Base-by-base conservation (phyloP, 2,329 filamentous ascomycete species). In the Ophioceras dolichostomum region DNA sequence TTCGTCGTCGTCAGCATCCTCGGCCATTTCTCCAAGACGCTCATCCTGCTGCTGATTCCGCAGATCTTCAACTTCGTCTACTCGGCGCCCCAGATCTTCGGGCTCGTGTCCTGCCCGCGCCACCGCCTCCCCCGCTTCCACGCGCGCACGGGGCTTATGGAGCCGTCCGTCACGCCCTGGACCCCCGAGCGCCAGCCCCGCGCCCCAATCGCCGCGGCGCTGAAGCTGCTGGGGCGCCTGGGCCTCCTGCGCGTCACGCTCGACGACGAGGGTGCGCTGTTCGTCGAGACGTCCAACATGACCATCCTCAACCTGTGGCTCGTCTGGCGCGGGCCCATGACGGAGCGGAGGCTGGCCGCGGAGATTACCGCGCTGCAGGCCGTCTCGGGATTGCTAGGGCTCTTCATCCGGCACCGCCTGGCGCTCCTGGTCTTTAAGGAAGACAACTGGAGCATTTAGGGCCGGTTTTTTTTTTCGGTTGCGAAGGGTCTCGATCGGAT, bases 11-110 rank as follows among this genome's bases (percentile, higher is more conserved):
- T 96, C 46, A 87, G 86, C 45, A 96, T 98, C 52, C 71, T 95
- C 37, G 91, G 91, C 18, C 91, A 98, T 64, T 98, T 98, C 64
- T 93, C 84, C 65, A 98, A 98, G 64, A 98, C 91, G 1, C 71
- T 98, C 32, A 73, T 94, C 39, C 73, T 98, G 36, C 70, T 98
- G 8, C 81, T 98, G 47, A 70, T 94, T 28, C 91, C 91, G 12
- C 91, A 98, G 62, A 83, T 93, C 49, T 87, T 93, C 72, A 98
- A 98, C 65, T 96, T 96, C 55, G 54, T 89, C 46, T 98, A 96
- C 65, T 95, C 88, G 28, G 76, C 74, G 1, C 91, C 91, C 5
- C 91, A 98, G 56, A 70, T 98, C 35, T 94, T 95, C 57, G 80
- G 83, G 39, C 54, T 98, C 29, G 72, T 98, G 36, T 88, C 88